Conservation (phyloP, 805 yeast species). For the Candida argentea region DNA sequence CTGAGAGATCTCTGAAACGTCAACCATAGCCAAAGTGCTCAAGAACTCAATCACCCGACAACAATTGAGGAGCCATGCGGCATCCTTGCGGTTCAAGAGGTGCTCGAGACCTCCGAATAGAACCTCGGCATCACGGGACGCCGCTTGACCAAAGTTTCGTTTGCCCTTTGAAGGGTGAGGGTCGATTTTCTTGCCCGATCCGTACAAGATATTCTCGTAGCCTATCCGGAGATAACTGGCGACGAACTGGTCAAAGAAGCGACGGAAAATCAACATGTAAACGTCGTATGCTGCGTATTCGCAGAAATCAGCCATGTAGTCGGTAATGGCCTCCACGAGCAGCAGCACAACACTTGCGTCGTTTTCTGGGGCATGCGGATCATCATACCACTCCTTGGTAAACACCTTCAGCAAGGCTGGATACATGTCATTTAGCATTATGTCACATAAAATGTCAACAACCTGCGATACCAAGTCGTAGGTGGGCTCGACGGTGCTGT, state of each 20-base stretch:
- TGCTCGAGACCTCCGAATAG: conserved; percentile 25
- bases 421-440: conserved; percentile 63
- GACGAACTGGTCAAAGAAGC: conserved; percentile 28
- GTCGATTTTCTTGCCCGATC: conserved; percentile 32
- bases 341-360: conserved; percentile 42
- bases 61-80: conserved; percentile 27
- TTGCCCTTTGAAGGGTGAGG: conserved; percentile 24
- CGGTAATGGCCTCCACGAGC: conserved; percentile 63
- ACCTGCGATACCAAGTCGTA: conserved; percentile 73
- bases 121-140: conserved; percentile 28
- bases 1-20: conserved; percentile 22
- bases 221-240: conserved; percentile 30
- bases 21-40: conserved; percentile 29
- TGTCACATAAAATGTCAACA: conserved; percentile 54
- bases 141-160: conserved; percentile 28
- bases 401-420: conserved; percentile 54
- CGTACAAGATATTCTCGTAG: conserved; percentile 29
- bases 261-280: conserved; percentile 27
- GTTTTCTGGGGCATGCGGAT: conserved; percentile 21
- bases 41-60: conserved; percentile 32
- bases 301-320: conserved; percentile 59
- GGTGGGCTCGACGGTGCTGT: conserved; percentile 44
- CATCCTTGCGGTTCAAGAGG: conserved; percentile 31
- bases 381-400: conserved; percentile 62
- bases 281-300: conserved; percentile 33